Conservation (phyloP, 2,329 filamentous ascomycete genomes). For the Septoria linicola region DNA sequence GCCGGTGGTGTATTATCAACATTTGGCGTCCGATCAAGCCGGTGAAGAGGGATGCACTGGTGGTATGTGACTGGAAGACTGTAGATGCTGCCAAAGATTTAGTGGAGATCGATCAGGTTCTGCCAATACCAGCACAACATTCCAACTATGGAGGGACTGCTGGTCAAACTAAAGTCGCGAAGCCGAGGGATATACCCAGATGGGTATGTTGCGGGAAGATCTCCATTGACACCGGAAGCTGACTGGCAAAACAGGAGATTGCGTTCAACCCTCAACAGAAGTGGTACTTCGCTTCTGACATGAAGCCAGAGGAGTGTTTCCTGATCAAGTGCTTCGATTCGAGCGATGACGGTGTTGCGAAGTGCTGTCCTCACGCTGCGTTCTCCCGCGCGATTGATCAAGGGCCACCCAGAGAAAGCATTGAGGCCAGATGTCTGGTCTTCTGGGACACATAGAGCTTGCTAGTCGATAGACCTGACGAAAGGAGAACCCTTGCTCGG, state of each 20-base stretch:
- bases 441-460: not conserved
- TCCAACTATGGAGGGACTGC: not conserved
- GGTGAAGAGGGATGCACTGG: slow-evolving; percentile 4
- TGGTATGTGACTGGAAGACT: slow-evolving; percentile 7
- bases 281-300: slow-evolving; percentile 7
- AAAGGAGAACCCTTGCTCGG: no score
- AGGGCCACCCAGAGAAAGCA: slow-evolving; percentile 6
- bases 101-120: not conserved
- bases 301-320: slow-evolving; percentile 8
- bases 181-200: not conserved
- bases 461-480: no score
- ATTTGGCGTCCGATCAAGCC: slow-evolving; percentile 6
- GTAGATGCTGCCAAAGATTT: not conserved
- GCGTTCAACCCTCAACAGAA: slow-evolving; percentile 5
- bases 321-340: slow-evolving; percentile 12
- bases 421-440: slow-evolving; percentile 8
- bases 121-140: not conserved
- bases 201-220: not conserved
- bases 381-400: not conserved
- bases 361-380: slow-evolving; percentile 4
- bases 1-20: slow-evolving; percentile 5
- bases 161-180: not conserved
- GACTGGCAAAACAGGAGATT: not conserved
- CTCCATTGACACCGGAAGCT: not conserved
- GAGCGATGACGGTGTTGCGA: slow-evolving; percentile 11